Conservation (phyloP, 2,329 filamentous ascomycete species). For the Phaeosphaeria sp. region DNA sequence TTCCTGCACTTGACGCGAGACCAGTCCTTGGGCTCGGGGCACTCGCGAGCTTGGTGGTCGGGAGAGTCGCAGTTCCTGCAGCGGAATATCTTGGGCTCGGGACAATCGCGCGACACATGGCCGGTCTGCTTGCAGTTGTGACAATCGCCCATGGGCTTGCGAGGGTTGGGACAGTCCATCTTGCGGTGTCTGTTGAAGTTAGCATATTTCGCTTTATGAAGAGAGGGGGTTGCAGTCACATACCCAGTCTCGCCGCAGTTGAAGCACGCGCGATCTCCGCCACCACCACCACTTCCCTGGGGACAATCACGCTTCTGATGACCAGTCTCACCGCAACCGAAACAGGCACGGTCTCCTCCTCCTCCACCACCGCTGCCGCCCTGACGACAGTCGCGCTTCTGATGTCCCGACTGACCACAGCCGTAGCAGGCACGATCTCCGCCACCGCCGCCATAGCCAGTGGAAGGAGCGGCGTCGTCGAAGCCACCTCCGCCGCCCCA, state of each 20-base stretch:
- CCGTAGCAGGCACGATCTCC: conserved; percentile 29
- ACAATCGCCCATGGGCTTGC: too few species aligned
- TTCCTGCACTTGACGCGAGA: conserved; percentile 65
- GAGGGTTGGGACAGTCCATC: too few species aligned
- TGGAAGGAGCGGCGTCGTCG: not conserved
- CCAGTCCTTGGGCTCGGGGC: conserved; percentile 62
- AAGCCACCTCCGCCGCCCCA: conserved; percentile 32
- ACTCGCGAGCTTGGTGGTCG: conserved; percentile 64
- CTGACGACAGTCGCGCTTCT: conserved; percentile 33
- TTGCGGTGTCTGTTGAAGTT: conserved; percentile 22
- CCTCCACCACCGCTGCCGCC: conserved; percentile 11
- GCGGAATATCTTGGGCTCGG: conserved; percentile 39
- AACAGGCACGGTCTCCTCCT: conserved; percentile 30
- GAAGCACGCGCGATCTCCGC: conserved; percentile 28
- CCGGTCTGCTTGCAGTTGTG: conserved; percentile 37
- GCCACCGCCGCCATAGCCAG: conserved; percentile 9
- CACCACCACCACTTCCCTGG: conserved; percentile 15
- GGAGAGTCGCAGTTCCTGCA: conserved; percentile 69
- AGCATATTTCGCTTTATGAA: too few species aligned
- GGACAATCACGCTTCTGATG: conserved; percentile 37
- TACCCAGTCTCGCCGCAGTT: conserved; percentile 39
- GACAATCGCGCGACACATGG: conserved; percentile 35
- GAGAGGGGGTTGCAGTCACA: not conserved
- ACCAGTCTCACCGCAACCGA: conserved; percentile 30
- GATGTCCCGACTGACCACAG: conserved; percentile 33